phyloP scores from a whole-genome alignment of 2,329 filamentous ascomycete genomes.

The Xylaria hypoxylon region DNA sequence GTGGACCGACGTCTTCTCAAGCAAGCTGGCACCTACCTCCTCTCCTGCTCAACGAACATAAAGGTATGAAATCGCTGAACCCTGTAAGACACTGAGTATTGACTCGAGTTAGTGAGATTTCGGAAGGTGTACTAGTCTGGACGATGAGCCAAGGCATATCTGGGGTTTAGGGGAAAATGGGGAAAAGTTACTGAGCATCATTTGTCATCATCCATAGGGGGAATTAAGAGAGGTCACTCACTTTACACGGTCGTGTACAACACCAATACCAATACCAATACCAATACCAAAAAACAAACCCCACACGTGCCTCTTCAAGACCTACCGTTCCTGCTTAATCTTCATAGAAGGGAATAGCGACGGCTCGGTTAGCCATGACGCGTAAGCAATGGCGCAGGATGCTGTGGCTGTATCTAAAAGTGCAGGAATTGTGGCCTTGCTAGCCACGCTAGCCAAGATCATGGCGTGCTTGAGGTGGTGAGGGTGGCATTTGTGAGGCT shows the following conservation, averaged over 20 bases:
- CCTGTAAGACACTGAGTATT: neutral
- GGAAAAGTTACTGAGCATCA: neutral
- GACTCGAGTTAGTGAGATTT: conserved; percentile 13
- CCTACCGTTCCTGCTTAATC: neutral
- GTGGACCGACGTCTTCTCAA: neutral
- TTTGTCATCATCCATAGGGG: neutral
- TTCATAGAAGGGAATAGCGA: conserved; percentile 1
- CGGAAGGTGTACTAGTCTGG: conserved; percentile 4
- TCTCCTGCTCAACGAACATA: neutral
- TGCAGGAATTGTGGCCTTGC: conserved; percentile 19
- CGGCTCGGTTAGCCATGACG: neutral
- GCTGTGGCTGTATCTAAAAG: neutral
- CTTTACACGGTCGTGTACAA: conserved; percentile 8
- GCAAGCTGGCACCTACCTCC: conserved; percentile 2
- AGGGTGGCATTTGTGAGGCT: conserved; percentile 5
- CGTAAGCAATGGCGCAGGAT: conserved; percentile 6
- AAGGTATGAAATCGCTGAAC: conserved; percentile 12
- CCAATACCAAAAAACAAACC: neutral
- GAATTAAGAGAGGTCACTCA: conserved; percentile 13
- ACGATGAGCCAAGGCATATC: neutral
- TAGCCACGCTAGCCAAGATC: neutral
- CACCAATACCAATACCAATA: neutral
- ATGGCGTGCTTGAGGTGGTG: neutral
- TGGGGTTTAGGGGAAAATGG: neutral
- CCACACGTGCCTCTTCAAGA: neutral